phyloP scores from a whole-genome alignment of 2,329 filamentous ascomycete species.

The Microsporum canis region DNA sequence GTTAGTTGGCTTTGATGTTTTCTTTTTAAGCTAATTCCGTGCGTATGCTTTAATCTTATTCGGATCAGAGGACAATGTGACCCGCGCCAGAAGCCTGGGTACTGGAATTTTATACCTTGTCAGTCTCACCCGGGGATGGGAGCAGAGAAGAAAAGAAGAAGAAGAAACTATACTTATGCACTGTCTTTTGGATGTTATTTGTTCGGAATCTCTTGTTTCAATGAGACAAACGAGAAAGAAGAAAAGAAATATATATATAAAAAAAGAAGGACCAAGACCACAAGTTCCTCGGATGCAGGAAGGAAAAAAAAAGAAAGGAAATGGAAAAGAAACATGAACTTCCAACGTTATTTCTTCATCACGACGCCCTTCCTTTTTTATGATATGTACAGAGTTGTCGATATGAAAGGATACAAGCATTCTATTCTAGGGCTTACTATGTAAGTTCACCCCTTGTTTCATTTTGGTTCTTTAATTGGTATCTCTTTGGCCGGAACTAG shows the following conservation, averaged over 20 bases:
- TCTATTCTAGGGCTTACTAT: not conserved
- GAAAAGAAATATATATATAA: not conserved
- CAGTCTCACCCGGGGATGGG: not conserved
- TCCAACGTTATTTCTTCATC: not conserved
- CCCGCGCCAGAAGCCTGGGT: not conserved
- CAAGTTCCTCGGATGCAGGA: not conserved
- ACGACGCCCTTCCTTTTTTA: not conserved
- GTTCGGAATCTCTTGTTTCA: not conserved
- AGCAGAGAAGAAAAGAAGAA: not conserved
- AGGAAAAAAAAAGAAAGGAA: not conserved
- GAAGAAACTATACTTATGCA: not conserved
- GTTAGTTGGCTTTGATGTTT: conserved; percentile 1
- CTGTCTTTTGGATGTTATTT: not conserved
- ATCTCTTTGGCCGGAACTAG: not conserved
- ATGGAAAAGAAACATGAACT: not conserved
- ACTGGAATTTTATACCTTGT: not conserved
- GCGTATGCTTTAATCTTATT: conserved; percentile 1
- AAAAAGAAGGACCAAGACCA: not conserved
- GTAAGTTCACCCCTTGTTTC: not conserved
- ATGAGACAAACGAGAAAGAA: not conserved
- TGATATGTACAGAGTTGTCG: not conserved
- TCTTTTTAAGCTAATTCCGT: not conserved
- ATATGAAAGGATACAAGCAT: not conserved
- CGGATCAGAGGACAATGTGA: not conserved
- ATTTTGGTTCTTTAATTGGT: not conserved